Evolutionary conservation across 352 stramenopile species (phyloP), one percentile per base, ranked within the genome.

Genomic region (Pythium sukuiense): DNA sequence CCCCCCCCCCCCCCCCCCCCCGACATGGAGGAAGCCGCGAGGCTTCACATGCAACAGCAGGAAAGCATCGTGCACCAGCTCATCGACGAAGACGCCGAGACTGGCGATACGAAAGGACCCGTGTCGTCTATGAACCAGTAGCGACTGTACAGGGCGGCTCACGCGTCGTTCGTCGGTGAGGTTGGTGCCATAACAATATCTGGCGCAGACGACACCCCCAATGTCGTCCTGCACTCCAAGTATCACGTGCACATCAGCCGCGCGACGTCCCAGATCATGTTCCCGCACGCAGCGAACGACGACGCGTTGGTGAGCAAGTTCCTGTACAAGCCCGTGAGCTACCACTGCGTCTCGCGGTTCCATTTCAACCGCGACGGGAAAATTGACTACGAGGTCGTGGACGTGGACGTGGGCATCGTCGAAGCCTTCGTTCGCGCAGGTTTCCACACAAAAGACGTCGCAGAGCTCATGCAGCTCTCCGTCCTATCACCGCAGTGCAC

Each of bases 251-350:
- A 57, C 14, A 63, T 73, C 54, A 59, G 41, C 6, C 61, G 53
- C 7, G 48, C 14, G 8, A 70, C 67, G 37, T 52, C 70, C 16
- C 16, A 62, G 45, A 39, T 39, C 30, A 55, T 73, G 29, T 73
- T 70, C 37, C 61, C 67, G 11, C 48, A 67, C 29, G 43, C 61
- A 7, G 49, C 62, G 2, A 18, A 49, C 32, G 59, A 70, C 61
- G 50, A 66, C 11, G 20, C 5, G 13, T 46, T 73, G 0, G 35
- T 70, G 35, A 56, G 61, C n/a, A 62, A 61, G 26, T 49, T 73
- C 9, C 59, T 73, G 11, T 32, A 65, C 26, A 37, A 57, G 20
- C 16, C 58, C 4, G 29, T 73, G 5, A 24, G 41, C 9, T 67
- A 67, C 49, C 16, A 35, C 6, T 41, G 24, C 20, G 30, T 67